These are phyloP conservation scores for Heterobasidion irregulare DNA, from an alignment of 1,284 basidiomycete species.

Conservation along the genomic window DNA sequence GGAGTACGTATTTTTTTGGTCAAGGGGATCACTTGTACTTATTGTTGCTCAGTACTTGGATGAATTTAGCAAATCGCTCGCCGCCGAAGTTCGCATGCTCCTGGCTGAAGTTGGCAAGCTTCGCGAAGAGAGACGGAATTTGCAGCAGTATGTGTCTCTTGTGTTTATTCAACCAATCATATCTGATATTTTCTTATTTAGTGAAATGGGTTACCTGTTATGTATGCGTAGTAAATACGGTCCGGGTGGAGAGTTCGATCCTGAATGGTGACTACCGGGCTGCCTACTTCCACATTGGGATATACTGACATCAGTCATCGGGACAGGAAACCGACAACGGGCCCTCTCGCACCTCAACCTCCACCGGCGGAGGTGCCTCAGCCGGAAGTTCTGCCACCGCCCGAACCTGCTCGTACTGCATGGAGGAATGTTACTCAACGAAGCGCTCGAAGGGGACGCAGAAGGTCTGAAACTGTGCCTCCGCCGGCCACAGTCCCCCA, in stretches of 20 bases:
- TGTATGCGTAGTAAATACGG: conserved; percentile 62
- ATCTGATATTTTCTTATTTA: conserved; percentile 18
- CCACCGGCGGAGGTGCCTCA: conserved; percentile 21
- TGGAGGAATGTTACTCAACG: conserved; percentile 43
- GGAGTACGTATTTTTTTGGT: conserved; percentile 35
- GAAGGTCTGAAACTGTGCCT: conserved; percentile 28
- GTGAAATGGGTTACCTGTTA: conserved; percentile 62
- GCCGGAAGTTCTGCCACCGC: conserved; percentile 10
- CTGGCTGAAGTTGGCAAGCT: conserved; percentile 71
- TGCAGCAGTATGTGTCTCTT: conserved; percentile 53
- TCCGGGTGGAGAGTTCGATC: conserved; percentile 68
- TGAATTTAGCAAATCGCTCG: conserved; percentile 73
- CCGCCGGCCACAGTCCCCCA: conserved; percentile 15
- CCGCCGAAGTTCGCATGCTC: conserved; percentile 70
- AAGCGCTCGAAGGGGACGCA: conserved; percentile 6
- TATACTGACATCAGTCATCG: conserved; percentile 2
- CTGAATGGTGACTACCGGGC: conserved; percentile 45
- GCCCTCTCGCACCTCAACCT: conserved; percentile 26
- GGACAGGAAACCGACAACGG: conserved; percentile 38
- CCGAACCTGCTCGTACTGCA: conserved; percentile 34
- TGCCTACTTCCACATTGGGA: background rate
- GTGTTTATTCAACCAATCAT: background rate
- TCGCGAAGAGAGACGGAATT: conserved; percentile 59
- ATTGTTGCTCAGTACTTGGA: conserved; percentile 50
- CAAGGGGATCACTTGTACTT: background rate